Base-by-base conservation (phyloP, 2,329 filamentous ascomycete species). In the Hypomyces perniciosus region DNA sequence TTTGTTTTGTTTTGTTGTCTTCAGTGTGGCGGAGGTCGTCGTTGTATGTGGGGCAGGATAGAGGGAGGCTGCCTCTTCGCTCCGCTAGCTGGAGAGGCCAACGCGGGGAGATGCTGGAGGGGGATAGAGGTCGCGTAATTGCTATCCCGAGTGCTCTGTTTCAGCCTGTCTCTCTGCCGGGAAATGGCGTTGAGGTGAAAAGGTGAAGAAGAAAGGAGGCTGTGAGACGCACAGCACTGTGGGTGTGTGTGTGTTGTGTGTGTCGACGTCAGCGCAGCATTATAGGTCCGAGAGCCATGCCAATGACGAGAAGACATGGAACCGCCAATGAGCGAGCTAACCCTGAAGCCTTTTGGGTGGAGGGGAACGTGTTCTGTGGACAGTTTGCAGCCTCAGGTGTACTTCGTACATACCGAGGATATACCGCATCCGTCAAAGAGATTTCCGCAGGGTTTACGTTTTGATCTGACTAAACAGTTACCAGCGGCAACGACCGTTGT, bases 201-300 rank as follows among this genome's bases (percentile, higher is more conserved):
- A 54, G 55, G 54, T 52, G 54, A 48, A 61, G 54, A 52, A 42
- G 41, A 33, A 58, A 56, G 60, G 59, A 63, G 59, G 62, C 58
- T 58, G 56, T 60, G 61, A 62, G 56, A 59, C 60, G 58, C 60
- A 62, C 65, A 69, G 67, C 62, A 42, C 44, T 27, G 43, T 26
- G 28, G 41, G 50, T 56, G 54, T 51, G 57, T 51, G 57, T 66
- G 62, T 65, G 64, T 62, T 62, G 64, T 59, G 66, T 61, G 69
- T 63, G 68, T 68, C 72, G 71, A 76, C 73, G 74, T 76, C 74
- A 76, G 72, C 70, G 73, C 71, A 72, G 30, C 51, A 50, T 40
- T 39, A 48, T 34, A 46, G 48, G 42, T 34, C 39, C 41, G 34
- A 39, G 33, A 33, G 33, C 30, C 6, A 13, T 27, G 43, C 34